phyloP scores from a whole-genome alignment of 2,329 filamentous ascomycete species.

The Zymoseptoria brevis region DNA sequence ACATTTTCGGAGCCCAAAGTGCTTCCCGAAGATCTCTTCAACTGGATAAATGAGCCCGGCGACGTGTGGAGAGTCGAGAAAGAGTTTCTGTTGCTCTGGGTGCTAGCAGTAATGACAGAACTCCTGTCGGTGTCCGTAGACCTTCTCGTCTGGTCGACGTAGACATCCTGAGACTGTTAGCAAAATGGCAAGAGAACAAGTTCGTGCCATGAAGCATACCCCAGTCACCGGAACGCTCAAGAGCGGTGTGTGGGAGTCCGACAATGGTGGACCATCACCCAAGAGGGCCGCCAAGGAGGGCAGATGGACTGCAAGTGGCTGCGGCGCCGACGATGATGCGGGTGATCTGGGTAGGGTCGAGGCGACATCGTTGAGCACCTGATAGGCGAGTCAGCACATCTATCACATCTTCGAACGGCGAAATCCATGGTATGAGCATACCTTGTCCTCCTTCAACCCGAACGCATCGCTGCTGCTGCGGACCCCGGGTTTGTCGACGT shows the following conservation, averaged over 20 bases:
- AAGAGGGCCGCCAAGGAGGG: not conserved
- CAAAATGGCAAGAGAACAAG: not conserved
- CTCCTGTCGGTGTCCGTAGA: not conserved
- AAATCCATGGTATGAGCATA: not conserved
- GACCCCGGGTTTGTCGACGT: not conserved
- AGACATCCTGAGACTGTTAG: not conserved
- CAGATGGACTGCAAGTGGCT: not conserved
- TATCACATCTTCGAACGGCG: not conserved
- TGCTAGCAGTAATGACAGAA: not conserved
- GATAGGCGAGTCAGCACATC: not conserved
- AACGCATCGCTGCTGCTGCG: not conserved
- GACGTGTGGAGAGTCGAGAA: too few relatives aligned
- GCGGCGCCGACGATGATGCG: not conserved
- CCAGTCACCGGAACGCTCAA: too few relatives aligned
- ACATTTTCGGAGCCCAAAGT: not conserved
- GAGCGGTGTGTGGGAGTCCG: too few relatives aligned
- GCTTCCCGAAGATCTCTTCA: not conserved
- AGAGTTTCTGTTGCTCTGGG: too few relatives aligned
- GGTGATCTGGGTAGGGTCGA: not conserved
- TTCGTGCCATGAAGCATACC: too few relatives aligned
- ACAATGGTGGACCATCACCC: not conserved
- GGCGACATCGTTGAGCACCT: not conserved
- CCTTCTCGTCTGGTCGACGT: not conserved
- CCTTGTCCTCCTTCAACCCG: not conserved
- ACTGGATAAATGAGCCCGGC: too few relatives aligned